Percentiles rank a stretch among this genome's conserved stretches.
Evolutionary conservation across 192 early-diverging fungal species (phyloP).

Genomic region (Coemansia sp.): DNA sequence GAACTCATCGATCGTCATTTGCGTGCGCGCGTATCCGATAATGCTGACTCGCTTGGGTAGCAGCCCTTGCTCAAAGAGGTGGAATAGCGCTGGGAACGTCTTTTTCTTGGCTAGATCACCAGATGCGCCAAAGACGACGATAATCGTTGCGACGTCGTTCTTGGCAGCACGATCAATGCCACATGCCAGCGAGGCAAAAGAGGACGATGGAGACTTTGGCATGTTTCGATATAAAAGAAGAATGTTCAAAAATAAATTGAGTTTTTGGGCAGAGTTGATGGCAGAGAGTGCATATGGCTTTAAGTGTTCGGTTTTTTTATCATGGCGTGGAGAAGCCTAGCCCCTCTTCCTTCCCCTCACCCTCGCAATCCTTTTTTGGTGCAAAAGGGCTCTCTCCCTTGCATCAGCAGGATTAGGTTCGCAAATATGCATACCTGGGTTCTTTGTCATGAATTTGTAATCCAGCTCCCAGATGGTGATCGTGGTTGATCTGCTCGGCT

Average conservation of each 20-base stretch:
- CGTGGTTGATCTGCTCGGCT: background rate
- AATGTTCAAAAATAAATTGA: background rate
- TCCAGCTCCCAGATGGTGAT: background rate
- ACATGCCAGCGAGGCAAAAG: constrained; percentile 28
- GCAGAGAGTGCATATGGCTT: background rate
- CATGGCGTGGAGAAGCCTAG: background rate
- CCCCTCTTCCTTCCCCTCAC: background rate
- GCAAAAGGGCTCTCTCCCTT: background rate
- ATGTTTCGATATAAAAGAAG: background rate
- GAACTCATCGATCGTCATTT: constrained; percentile 78
- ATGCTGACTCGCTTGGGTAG: constrained; percentile 77
- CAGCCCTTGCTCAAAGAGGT: constrained; percentile 81
- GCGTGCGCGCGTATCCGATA: constrained; percentile 91
- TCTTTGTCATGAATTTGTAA: background rate
- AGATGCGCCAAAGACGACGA: constrained; percentile 81
- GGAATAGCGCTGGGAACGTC: constrained; percentile 94
- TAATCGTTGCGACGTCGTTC: constrained; percentile 40
- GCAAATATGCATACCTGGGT: background rate
- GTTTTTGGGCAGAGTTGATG: background rate
- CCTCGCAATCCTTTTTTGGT: background rate
- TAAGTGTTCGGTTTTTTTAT: background rate
- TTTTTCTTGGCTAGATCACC: constrained; percentile 98
- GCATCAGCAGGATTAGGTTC: constrained; percentile 10
- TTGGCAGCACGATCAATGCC: constrained; percentile 46
- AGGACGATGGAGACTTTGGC: constrained; percentile 13